These are phyloP conservation scores for Phanerochaete sordida DNA, from an alignment of 768 basidiomycete genomes.

Conservation along the genomic window DNA sequence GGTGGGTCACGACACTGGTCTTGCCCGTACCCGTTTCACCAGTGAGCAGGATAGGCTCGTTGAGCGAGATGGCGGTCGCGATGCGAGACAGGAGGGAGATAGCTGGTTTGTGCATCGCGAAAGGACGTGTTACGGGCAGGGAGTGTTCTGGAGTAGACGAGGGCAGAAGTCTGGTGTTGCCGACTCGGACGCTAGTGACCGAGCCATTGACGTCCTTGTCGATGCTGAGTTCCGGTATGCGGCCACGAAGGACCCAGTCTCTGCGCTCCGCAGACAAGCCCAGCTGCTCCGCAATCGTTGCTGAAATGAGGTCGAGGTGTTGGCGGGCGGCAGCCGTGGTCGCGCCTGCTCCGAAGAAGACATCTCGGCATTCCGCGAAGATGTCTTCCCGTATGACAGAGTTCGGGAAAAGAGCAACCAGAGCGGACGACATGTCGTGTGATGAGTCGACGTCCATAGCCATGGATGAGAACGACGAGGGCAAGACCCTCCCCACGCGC, in stretches of 20 bases:
- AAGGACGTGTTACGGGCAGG: slow-evolving; percentile 49
- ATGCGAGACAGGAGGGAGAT: slow-evolving; percentile 77
- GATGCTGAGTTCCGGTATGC: slow-evolving; percentile 62
- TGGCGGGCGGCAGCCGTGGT: slow-evolving; percentile 49
- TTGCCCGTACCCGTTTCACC: slow-evolving; percentile 99
- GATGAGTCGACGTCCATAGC: slow-evolving; percentile 32
- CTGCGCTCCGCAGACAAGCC: slow-evolving; percentile 67
- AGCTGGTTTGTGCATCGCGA: slow-evolving; percentile 87
- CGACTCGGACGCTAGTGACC: slow-evolving; percentile 54
- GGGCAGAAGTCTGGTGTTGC: slow-evolving; percentile 57
- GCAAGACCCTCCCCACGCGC: slow-evolving; percentile 62
- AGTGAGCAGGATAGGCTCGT: slow-evolving; percentile 86
- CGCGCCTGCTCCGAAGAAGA: slow-evolving; percentile 79
- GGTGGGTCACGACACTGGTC: slow-evolving; percentile 86
- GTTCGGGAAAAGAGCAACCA: slow-evolving; percentile 59
- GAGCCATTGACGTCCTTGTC: slow-evolving; percentile 67
- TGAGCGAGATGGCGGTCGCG: slow-evolving; percentile 61
- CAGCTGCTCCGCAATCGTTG: slow-evolving; percentile 56
- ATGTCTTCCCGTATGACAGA: slow-evolving; percentile 82
- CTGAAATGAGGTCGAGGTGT: slow-evolving; percentile 47
- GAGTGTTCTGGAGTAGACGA: slow-evolving; percentile 32
- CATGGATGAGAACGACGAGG: slow-evolving; percentile 42
- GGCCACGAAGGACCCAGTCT: slow-evolving; percentile 63
- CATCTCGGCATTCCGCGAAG: slow-evolving; percentile 82
- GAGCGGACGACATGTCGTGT: slow-evolving; percentile 22